phyloP scores from a whole-genome alignment of 116 monocot genomes.

The Cymodocea nodosa region DNA sequence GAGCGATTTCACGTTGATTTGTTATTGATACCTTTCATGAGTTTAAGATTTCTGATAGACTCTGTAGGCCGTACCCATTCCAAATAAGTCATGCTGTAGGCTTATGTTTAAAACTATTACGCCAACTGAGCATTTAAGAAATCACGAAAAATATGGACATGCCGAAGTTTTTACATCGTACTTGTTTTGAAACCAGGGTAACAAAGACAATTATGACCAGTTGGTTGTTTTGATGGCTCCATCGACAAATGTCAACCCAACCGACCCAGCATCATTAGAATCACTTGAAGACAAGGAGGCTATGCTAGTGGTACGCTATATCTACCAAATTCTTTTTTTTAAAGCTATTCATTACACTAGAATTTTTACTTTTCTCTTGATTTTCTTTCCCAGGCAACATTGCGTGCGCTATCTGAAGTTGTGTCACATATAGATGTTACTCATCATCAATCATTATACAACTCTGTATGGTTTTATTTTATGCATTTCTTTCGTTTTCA shows the following conservation, averaged over 20 bases:
- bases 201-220: conserved; percentile 18
- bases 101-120: too few relatives aligned
- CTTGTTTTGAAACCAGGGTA: conserved; percentile 10
- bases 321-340: neutral
- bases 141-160: too few relatives aligned
- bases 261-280: conserved; percentile 4
- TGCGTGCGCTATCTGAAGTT: conserved; percentile 54
- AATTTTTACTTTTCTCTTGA: neutral
- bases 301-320: conserved; percentile 42
- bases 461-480: conserved; percentile 39
- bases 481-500: neutral
- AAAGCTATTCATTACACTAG: neutral
- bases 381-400: conserved; percentile 30
- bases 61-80: neutral
- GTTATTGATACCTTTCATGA: neutral
- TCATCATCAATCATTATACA: conserved; percentile 46
- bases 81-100: neutral
- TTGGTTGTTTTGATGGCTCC: conserved; percentile 19
- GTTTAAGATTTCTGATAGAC: neutral
- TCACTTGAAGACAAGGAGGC: conserved; percentile 39
- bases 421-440: conserved; percentile 45
- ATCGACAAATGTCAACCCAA: conserved; percentile 9
- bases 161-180: neutral
- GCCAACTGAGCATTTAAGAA: too few relatives aligned
- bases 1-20: neutral